phyloP scores from a whole-genome alignment of 2,329 filamentous ascomycete species.

The Pyricularia sp. region DNA sequence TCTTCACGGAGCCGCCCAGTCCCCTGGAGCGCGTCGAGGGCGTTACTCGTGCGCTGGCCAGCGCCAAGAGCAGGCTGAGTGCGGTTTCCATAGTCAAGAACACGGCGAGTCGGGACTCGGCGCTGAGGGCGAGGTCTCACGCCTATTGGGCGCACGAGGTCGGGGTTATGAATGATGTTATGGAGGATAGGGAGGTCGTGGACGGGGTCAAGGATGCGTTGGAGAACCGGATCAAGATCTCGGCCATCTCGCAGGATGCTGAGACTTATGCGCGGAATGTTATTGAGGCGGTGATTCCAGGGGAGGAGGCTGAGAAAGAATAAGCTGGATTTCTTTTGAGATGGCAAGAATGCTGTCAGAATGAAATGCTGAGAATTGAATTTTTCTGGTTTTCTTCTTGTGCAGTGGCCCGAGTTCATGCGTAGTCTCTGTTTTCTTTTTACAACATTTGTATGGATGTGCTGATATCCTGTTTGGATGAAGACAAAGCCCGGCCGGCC shows the following conservation, averaged over 20 bases:
- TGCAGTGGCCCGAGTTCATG: background rate
- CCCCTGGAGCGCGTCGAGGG: slow-evolving; percentile 58
- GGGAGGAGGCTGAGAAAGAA: background rate
- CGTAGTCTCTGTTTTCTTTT: too few species aligned
- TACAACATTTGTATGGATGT: too few species aligned
- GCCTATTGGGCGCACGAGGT: slow-evolving; percentile 78
- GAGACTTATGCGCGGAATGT: slow-evolving; percentile 47
- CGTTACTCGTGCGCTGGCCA: slow-evolving; percentile 45
- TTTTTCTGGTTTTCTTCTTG: background rate
- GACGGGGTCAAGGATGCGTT: slow-evolving; percentile 62
- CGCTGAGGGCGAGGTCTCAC: slow-evolving; percentile 54
- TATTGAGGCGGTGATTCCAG: background rate
- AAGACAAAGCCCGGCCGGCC: too few species aligned
- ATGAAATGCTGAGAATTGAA: background rate
- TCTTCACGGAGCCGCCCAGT: slow-evolving; percentile 54
- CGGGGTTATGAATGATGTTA: slow-evolving; percentile 59
- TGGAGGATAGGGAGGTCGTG: slow-evolving; percentile 70
- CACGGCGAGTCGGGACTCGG: slow-evolving; percentile 64
- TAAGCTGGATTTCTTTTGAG: background rate
- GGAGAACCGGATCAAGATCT: slow-evolving; percentile 53
- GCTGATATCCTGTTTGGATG: too few species aligned
- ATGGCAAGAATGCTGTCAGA: background rate
- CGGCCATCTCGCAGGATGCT: slow-evolving; percentile 51
- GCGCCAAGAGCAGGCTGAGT: slow-evolving; percentile 56
- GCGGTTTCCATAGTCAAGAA: slow-evolving; percentile 72